Evolutionary conservation across 2,329 filamentous ascomycete genomes (phyloP), one percentile per base, ranked within the genome.

Genomic region (Fusarium armeniacum): DNA sequence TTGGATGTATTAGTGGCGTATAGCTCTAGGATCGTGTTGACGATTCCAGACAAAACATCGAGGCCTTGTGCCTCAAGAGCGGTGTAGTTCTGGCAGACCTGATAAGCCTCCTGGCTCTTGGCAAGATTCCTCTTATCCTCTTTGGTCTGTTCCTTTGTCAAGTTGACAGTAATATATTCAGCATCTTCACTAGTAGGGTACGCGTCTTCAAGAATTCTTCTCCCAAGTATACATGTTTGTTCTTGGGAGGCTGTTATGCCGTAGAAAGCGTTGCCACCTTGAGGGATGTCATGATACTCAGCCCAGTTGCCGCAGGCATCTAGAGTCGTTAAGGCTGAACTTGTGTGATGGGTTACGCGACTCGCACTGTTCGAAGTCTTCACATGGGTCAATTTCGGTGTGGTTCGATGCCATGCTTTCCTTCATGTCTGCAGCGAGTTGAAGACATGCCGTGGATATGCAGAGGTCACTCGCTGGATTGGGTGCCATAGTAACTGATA

Each of bases 251-350:
- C 22, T 1, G 28, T 22, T n/a, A 70, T 22, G 22, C 33, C 35
- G 3, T 26, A 22, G 4, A 47, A 44, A 7, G 24, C 15, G 9
- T 36, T 85, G 69, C 89, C 87, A 18, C 92, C 90, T 10, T 87
- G 80, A 7, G 90, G 86, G 60, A 92, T 84, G 72, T 91, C 89
- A 78, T 92, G 86, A n/a, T 82, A 83, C 26, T 87, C 82, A 51
- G 85, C 82, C 86, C 90, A 93, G 13, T 90, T 90, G 58, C 89
- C 89, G 72, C 91, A 92, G 22, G 89, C 88, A 18, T 40, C 46
- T 62, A 32, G 18, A 6, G 13, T 28, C 6, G 45, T 64, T 41
- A 64, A 35, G 20, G 20, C 15, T 32, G n/a, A 11, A 26, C n/a
- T 10, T 20, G 15, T 12, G 3, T 41, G 8, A 18, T 26, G 15